These are phyloP conservation scores for Phialophora chinensis DNA, from an alignment of 2,329 filamentous ascomycete genomes.

Conservation along the genomic window DNA sequence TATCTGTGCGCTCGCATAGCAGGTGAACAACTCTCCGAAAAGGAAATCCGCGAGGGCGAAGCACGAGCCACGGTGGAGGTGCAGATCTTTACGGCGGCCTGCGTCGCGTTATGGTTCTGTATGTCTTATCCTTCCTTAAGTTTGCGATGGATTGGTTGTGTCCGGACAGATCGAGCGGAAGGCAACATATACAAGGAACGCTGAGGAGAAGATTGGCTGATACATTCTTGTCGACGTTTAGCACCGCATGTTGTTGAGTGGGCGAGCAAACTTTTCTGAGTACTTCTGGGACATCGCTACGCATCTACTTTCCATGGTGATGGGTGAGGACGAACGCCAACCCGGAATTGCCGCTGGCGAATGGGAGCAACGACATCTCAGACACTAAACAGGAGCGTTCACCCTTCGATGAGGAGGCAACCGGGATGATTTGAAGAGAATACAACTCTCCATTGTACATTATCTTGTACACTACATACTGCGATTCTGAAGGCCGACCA, in stretches of 20 bases:
- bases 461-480: constrained; percentile 44
- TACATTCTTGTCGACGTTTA: constrained; percentile 34
- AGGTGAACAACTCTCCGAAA: constrained; percentile 53
- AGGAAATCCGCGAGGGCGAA: constrained; percentile 59
- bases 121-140: constrained; percentile 43
- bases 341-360: not conserved
- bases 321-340: constrained; percentile 2
- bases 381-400: not conserved
- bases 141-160: not conserved
- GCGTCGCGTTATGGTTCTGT: constrained; percentile 68
- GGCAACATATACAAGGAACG: not conserved
- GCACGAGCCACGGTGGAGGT: constrained; percentile 60
- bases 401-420: not conserved
- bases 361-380: not conserved
- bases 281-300: not conserved
- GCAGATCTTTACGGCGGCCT: constrained; percentile 60
- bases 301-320: constrained; percentile 49
- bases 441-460: constrained; percentile 26
- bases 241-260: constrained; percentile 59
- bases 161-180: not conserved
- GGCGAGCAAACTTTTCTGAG: constrained; percentile 54
- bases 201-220: constrained; percentile 16
- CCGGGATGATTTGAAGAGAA: constrained; percentile 2
- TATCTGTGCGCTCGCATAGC: constrained; percentile 20
- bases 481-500: not conserved